phyloP scores from a whole-genome alignment of 2,329 filamentous ascomycete species.

The Phyllosticta capitalensis region DNA sequence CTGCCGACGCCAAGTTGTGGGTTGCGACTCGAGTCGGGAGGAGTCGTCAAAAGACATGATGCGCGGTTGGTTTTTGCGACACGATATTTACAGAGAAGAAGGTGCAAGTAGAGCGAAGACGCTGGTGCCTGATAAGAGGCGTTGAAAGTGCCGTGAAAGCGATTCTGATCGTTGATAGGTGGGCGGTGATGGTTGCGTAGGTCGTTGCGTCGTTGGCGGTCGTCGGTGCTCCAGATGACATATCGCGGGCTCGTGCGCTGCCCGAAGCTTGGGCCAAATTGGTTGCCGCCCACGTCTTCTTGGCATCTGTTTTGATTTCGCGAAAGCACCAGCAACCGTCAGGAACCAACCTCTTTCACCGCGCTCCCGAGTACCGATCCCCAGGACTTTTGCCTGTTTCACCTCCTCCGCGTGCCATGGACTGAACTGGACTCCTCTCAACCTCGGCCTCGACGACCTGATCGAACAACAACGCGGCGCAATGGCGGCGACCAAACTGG shows the following conservation, averaged over 20 bases:
- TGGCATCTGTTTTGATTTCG: conserved; percentile 9
- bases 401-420: conserved; percentile 2
- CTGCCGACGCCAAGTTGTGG: conserved; percentile 55
- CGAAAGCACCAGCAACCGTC: conserved; percentile 9
- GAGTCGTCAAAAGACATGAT: conserved; percentile 88
- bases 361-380: not conserved
- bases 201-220: not conserved
- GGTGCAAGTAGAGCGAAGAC: not conserved
- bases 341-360: not conserved
- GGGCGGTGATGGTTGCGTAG: conserved; percentile 3
- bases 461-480: conserved; percentile 7
- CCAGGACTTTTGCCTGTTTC: not conserved
- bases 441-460: conserved; percentile 18
- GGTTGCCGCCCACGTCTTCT: not conserved
- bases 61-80: not conserved
- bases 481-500: conserved; percentile 14
- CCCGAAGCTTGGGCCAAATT: not conserved
- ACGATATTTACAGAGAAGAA: not conserved
- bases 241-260: not conserved
- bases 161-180: not conserved
- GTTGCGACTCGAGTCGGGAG: conserved; percentile 72
- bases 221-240: conserved; percentile 6
- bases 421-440: not conserved
- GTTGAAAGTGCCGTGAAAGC: not conserved
- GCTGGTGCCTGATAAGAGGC: conserved; percentile 1